A percentile compares a stretch with the other conserved stretches of the same genome.
Evolutionary conservation across 2,329 filamentous ascomycete species (phyloP).

Genomic region (Microdochium paspali): DNA sequence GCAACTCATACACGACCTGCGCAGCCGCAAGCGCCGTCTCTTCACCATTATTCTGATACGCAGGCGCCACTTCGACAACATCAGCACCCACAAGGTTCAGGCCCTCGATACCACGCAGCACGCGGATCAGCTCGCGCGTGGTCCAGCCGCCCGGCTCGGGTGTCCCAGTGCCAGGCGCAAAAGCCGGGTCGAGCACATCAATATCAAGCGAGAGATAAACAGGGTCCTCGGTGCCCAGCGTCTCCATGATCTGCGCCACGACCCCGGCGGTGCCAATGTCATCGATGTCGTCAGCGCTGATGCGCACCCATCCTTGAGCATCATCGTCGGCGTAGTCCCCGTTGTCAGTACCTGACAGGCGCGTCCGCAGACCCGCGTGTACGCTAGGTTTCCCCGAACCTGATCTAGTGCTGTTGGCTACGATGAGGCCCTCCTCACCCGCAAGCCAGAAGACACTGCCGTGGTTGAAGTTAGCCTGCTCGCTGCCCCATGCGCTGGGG

Average conservation of each 20-base stretch:
- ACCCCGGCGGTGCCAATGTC: conserved; percentile 67
- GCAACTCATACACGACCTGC: conserved; percentile 77
- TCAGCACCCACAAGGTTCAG: conserved; percentile 84
- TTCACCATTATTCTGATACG: conserved; percentile 73
- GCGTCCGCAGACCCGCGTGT: conserved; percentile 74
- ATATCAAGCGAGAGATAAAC: conserved; percentile 76
- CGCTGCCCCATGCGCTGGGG: conserved; percentile 61
- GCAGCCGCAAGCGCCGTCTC: conserved; percentile 75
- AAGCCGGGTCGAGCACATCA: conserved; percentile 61
- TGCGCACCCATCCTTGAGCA: conserved; percentile 68
- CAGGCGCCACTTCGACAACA: conserved; percentile 80
- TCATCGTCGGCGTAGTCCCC: conserved; percentile 64
- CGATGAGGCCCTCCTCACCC: conserved; percentile 61
- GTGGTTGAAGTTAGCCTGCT: conserved; percentile 73
- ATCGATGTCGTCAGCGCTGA: conserved; percentile 81
- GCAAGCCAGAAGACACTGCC: conserved; percentile 91
- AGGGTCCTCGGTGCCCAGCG: conserved; percentile 64
- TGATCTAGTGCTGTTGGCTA: conserved; percentile 51
- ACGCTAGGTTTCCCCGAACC: conserved; percentile 58
- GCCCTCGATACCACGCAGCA: conserved; percentile 71
- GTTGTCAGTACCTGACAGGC: conserved; percentile 57
- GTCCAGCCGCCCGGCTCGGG: conserved; percentile 90
- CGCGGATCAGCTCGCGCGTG: conserved; percentile 75
- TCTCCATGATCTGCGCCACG: conserved; percentile 58
- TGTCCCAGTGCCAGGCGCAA: conserved; percentile 71